Conservation (phyloP, 2,329 filamentous ascomycete genomes). For the Apiospora kogelbergensis region DNA sequence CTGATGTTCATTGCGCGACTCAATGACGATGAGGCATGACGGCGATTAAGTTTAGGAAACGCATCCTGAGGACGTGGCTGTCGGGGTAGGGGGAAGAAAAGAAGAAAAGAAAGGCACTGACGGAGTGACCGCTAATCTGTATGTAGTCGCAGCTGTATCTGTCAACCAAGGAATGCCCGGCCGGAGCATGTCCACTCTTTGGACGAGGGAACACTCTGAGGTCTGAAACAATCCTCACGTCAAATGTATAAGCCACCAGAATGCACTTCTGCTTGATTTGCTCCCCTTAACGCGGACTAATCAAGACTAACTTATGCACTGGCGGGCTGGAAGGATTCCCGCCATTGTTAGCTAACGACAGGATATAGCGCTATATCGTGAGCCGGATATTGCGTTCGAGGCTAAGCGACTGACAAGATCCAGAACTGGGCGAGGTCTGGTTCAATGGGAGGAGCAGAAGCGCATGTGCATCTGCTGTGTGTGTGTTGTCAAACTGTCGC, state of each 20-base stretch:
- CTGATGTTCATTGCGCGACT: neutral
- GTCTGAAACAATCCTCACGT: slow-evolving; percentile 5
- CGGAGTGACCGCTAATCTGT: neutral
- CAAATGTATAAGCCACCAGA: neutral
- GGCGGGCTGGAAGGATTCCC: neutral
- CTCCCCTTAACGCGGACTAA: neutral
- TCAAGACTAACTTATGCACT: neutral
- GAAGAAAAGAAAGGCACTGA: neutral
- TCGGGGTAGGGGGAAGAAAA: neutral
- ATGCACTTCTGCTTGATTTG: neutral
- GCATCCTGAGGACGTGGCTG: neutral
- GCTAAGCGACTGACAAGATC: neutral
- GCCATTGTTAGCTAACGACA: neutral
- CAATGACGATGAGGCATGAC: neutral
- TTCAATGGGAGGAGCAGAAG: neutral
- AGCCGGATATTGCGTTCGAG: neutral
- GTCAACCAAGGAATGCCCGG: neutral
- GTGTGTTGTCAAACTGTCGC: slow-evolving; percentile 1
- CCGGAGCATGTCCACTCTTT: neutral
- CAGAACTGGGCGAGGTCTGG: neutral
- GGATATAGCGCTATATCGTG: neutral
- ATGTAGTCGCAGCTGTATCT: neutral
- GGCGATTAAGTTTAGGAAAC: neutral
- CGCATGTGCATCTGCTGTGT: neutral
- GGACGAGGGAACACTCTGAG: neutral